These are phyloP conservation scores for Ceratobasidium sp. DNA, from an alignment of 1,284 basidiomycete genomes.

Conservation along the genomic window DNA sequence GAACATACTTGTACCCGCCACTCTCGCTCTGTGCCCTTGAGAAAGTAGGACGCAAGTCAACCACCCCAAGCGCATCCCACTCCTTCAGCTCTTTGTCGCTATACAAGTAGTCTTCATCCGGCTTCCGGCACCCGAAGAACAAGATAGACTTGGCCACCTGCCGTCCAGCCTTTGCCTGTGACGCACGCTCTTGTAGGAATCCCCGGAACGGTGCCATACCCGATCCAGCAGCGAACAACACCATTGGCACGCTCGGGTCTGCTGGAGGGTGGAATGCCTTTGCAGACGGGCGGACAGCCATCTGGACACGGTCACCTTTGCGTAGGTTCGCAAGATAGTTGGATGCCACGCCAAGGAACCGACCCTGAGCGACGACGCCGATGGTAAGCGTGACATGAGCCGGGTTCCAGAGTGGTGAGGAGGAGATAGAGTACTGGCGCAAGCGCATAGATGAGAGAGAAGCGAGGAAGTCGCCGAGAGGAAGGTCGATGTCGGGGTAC, in stretches of 20 bases:
- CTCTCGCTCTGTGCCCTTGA: slow-evolving; percentile 60
- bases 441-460: slow-evolving; percentile 67
- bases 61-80: slow-evolving; percentile 63
- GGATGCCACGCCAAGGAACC: slow-evolving; percentile 65
- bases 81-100: slow-evolving; percentile 56
- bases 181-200: slow-evolving; percentile 68
- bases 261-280: slow-evolving; percentile 66
- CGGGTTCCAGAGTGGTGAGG: slow-evolving; percentile 65
- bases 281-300: slow-evolving; percentile 62
- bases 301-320: slow-evolving; percentile 63
- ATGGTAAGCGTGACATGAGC: slow-evolving; percentile 63
- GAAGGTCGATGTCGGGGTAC: slow-evolving; percentile 60
- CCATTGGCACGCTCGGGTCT: slow-evolving; percentile 61
- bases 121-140: slow-evolving; percentile 66
- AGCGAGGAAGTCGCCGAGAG: slow-evolving; percentile 60
- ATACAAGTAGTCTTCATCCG: slow-evolving; percentile 64
- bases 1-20: slow-evolving; percentile 64
- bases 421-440: slow-evolving; percentile 69
- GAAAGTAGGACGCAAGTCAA: slow-evolving; percentile 67
- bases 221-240: slow-evolving; percentile 67
- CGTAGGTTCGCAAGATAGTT: slow-evolving; percentile 63
- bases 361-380: slow-evolving; percentile 60
- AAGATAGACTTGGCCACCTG: slow-evolving; percentile 62
- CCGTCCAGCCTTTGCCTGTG: slow-evolving; percentile 62
- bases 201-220: slow-evolving; percentile 69